Conservation (phyloP, 805 yeast genomes). For the Candida odintsovae region DNA sequence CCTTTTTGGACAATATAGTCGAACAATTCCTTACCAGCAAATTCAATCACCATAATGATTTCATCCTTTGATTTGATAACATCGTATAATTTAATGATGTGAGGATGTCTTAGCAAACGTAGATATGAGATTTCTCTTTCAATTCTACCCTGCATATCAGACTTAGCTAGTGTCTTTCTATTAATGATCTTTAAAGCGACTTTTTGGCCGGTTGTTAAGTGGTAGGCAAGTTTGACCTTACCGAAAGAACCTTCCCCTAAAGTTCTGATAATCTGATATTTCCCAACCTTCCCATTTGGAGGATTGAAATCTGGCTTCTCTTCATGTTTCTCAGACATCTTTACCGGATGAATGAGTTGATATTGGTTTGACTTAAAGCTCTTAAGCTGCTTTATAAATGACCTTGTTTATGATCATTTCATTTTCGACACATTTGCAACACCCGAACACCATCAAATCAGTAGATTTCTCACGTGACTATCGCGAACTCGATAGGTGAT, state of each 20-base stretch:
- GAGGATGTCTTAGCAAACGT: slow-evolving; percentile 87
- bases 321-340: slow-evolving; percentile 21
- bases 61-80: slow-evolving; percentile 94
- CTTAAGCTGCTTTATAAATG: background rate
- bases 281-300: slow-evolving; percentile 61
- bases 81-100: slow-evolving; percentile 90
- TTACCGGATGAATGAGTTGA: background rate
- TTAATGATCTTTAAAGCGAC: slow-evolving; percentile 93
- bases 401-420: no score
- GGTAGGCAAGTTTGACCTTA: slow-evolving; percentile 88
- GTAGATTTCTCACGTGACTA: background rate
- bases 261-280: slow-evolving; percentile 88
- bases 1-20: slow-evolving; percentile 95
- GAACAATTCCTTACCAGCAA: slow-evolving; percentile 92
- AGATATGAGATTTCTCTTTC: slow-evolving; percentile 92
- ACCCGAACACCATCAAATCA: background rate
- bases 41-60: slow-evolving; percentile 95
- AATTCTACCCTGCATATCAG: slow-evolving; percentile 95
- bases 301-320: slow-evolving; percentile 21
- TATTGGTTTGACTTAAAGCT: background rate
- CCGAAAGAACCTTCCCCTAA: slow-evolving; percentile 97
- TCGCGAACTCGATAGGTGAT: background rate
- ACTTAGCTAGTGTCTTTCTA: slow-evolving; percentile 84
- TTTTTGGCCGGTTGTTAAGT: slow-evolving; percentile 82
- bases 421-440: background rate